A percentile compares a stretch with the other conserved stretches of the same genome.
Conservation (phyloP, 2,329 filamentous ascomycete species). For the Ophiocordyceps robertsii region DNA sequence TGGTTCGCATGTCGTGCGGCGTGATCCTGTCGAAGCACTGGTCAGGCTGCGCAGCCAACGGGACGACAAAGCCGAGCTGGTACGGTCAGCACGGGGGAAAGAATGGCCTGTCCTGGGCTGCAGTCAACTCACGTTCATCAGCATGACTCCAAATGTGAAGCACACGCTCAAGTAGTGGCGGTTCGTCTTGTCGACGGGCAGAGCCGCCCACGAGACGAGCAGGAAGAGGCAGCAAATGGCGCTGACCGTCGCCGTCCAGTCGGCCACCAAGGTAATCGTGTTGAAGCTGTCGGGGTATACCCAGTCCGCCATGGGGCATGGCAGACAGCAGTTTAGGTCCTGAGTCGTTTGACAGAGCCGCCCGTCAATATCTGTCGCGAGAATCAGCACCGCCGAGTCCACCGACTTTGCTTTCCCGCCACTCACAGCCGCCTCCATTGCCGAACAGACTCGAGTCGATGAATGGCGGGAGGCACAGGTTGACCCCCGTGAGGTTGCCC, state of each 20-base stretch:
- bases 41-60: constrained; percentile 61
- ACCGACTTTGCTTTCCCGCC: not conserved
- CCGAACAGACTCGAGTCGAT: constrained; percentile 49
- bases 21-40: constrained; percentile 87
- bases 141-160: constrained; percentile 58
- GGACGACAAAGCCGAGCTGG: constrained; percentile 85
- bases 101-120: not conserved
- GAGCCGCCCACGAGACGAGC: constrained; percentile 61
- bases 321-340: constrained; percentile 63
- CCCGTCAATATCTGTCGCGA: constrained; percentile 40
- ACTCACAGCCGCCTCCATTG: constrained; percentile 49
- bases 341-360: constrained; percentile 35
- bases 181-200: constrained; percentile 81
- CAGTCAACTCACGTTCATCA: constrained; percentile 58
- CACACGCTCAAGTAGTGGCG: constrained; percentile 90
- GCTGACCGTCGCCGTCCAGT: constrained; percentile 70
- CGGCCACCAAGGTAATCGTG: constrained; percentile 50
- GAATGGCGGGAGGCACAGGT: constrained; percentile 55
- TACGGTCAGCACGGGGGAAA: constrained; percentile 8
- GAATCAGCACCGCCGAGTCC: constrained; percentile 2
- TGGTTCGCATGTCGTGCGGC: constrained; percentile 80
- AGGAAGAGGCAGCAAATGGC: constrained; percentile 62
- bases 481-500: constrained; percentile 24
- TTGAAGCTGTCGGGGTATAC: constrained; percentile 47
- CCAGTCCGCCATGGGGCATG: constrained; percentile 80